Evolutionary conservation across 2,329 filamentous ascomycete genomes (phyloP).

Genomic region (Pseudogymnoascus sp.): DNA sequence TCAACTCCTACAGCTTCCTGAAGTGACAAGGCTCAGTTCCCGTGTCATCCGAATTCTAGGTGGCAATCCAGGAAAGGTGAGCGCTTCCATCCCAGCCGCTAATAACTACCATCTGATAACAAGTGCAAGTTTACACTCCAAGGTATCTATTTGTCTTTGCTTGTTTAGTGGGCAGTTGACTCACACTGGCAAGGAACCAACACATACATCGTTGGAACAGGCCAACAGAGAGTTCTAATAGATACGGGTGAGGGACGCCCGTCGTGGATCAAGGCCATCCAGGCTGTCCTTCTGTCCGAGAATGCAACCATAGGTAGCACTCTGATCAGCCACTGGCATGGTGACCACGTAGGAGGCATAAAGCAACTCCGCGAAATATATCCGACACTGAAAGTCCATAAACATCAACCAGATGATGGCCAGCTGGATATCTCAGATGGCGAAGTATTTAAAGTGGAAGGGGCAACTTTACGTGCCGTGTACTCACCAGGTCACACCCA

Average conservation of each 20-base stretch:
- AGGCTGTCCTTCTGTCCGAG: conserved; percentile 58
- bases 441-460: conserved; percentile 47
- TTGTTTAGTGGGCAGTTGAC: background rate
- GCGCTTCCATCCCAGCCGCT: conserved; percentile 15
- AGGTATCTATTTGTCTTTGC: conserved; percentile 34
- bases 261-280: conserved; percentile 63
- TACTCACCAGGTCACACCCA: conserved; percentile 67
- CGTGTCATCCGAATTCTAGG: conserved; percentile 77
- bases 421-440: conserved; percentile 51
- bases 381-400: conserved; percentile 59
- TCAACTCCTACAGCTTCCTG: conserved; percentile 43
- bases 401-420: conserved; percentile 49
- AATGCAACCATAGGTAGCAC: conserved; percentile 60
- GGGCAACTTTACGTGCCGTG: conserved; percentile 60
- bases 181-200: conserved; percentile 70
- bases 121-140: conserved; percentile 50
- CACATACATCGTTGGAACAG: conserved; percentile 83
- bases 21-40: conserved; percentile 70
- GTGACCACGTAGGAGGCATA: conserved; percentile 75
- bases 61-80: conserved; percentile 80
- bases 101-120: conserved; percentile 12
- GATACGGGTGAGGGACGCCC: conserved; percentile 79
- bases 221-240: conserved; percentile 66
- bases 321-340: conserved; percentile 88
- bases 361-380: conserved; percentile 57